A percentile compares a stretch with the other conserved stretches of the same genome.
These are phyloP conservation scores for Discostella pseudostelligera DNA, from an alignment of 108 stramenopile species.

Conservation along the genomic window DNA sequence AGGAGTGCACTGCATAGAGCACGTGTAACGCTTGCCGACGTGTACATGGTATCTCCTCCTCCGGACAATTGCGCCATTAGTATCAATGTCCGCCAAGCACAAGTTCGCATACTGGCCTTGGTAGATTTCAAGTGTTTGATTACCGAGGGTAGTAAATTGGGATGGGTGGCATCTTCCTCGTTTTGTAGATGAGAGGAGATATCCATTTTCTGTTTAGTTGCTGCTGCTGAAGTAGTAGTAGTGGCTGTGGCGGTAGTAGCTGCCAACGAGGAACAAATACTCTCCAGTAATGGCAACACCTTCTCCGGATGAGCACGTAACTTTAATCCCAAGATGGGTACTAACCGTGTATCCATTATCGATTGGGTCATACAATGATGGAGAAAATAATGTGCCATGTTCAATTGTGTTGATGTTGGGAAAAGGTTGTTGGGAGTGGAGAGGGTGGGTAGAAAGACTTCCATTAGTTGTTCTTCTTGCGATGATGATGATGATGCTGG, in stretches of 20 bases:
- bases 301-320: constrained; percentile 37
- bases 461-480: constrained; percentile 8
- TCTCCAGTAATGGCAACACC: constrained; percentile 10
- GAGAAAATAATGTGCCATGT: constrained; percentile 12
- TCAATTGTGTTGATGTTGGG: constrained; percentile 13
- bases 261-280: constrained; percentile 12
- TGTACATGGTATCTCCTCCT: background rate
- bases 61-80: constrained; percentile 12
- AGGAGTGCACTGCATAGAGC: constrained; percentile 26
- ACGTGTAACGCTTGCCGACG: constrained; percentile 1
- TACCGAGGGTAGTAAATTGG: constrained; percentile 20
- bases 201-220: background rate
- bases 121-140: constrained; percentile 43
- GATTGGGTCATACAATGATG: background rate
- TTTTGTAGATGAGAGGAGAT: constrained; percentile 3
- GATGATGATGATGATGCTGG: background rate
- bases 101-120: constrained; percentile 30
- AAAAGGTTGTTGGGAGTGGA: constrained; percentile 3
- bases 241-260: background rate
- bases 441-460: constrained; percentile 4
- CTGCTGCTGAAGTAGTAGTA: background rate
- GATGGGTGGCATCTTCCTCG: constrained; percentile 3
- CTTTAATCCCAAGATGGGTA: constrained; percentile 30
- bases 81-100: constrained; percentile 25
- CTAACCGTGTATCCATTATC: constrained; percentile 19